Base-by-base conservation (phyloP, 1,284 basidiomycete genomes). In the Rhodotorula glutinis region DNA sequence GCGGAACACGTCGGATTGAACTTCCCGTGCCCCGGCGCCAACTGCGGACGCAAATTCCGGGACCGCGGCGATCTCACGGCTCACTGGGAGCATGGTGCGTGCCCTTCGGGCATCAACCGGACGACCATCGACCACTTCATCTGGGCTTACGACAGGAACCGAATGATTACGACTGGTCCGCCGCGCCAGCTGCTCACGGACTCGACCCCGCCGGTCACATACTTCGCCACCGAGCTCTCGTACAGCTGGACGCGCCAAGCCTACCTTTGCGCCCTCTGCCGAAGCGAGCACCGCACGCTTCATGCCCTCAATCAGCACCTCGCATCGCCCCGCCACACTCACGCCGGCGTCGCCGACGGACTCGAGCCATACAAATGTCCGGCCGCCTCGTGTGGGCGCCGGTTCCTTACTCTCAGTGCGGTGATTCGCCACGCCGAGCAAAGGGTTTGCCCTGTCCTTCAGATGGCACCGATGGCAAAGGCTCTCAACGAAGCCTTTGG, bases 221-320 rank as follows among this genome's bases (percentile, higher is more conserved):
- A 4, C 27, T 10, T 53, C 43, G 63, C 57, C 29, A 60, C 63
- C 25, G 47, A 64, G 16, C 5, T 33, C 16, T 46, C 43, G 43
- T 64, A 44, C 30, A 47, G 47, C 46, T 4, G 33, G 23, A 25
- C n/a, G 5, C 30, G 17, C 19, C 17, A 29, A 16, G 29, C 29
- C 23, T 86, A 80, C 72, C 83, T 85, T 73, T 86, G 85, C 74
- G 83, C 82, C 68, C 77, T 86, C 19, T 86, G 85, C 73, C 81
- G 84, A 70, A 65, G 55, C 14, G 66, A 56, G 2, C 83, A 81
- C 58, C n/a, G 69, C 33, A 74, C 77, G 0, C 78, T 85, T 11
- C 13, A 41, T 0, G 78, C 74, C 16, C 78, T 87, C 57, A 84
- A 85, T 71, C 77, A 81, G 66, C 85, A 87, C 69, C 79, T 86